These are phyloP conservation scores for Neopestalotiopsis clavispora DNA, from an alignment of 2,329 filamentous ascomycete genomes.

Conservation along the genomic window DNA sequence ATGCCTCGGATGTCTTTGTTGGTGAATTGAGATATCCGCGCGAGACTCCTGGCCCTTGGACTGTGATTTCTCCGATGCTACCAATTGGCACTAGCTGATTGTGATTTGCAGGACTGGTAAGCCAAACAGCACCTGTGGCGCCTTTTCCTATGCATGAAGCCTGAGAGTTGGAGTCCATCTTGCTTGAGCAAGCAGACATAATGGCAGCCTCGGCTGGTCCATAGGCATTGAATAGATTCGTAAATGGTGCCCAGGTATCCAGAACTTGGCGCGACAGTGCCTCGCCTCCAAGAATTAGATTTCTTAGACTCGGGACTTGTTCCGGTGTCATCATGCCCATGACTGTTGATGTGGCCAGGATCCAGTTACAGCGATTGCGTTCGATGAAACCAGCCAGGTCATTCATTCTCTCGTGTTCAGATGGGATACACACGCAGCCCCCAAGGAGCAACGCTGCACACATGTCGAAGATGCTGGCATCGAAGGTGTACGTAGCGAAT, in stretches of 20 bases:
- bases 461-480: conserved; percentile 45
- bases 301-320: conserved; percentile 29
- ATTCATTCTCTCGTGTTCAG: conserved; percentile 43
- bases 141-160: conserved; percentile 10
- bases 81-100: conserved; percentile 13
- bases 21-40: conserved; percentile 13
- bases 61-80: conserved; percentile 13
- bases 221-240: conserved; percentile 28
- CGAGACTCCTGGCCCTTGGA: conserved; percentile 11
- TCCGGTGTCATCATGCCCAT: conserved; percentile 29
- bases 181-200: conserved; percentile 13
- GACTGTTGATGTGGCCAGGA: conserved; percentile 34
- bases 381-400: conserved; percentile 37
- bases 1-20: conserved; percentile 1
- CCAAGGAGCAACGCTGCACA: conserved; percentile 43
- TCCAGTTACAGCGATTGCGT: conserved; percentile 29
- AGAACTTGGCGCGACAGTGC: conserved; percentile 29
- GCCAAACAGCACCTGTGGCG: conserved; percentile 4
- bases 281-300: conserved; percentile 33
- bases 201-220: conserved; percentile 30
- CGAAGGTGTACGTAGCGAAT: conserved; percentile 44
- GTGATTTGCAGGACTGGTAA: conserved; percentile 3
- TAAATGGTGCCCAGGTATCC: conserved; percentile 25
- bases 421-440: conserved; percentile 46
- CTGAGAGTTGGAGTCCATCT: neutral